phyloP scores from a whole-genome alignment of 495 filamentous ascomycete genomes.

The Aspergillus affinis region DNA sequence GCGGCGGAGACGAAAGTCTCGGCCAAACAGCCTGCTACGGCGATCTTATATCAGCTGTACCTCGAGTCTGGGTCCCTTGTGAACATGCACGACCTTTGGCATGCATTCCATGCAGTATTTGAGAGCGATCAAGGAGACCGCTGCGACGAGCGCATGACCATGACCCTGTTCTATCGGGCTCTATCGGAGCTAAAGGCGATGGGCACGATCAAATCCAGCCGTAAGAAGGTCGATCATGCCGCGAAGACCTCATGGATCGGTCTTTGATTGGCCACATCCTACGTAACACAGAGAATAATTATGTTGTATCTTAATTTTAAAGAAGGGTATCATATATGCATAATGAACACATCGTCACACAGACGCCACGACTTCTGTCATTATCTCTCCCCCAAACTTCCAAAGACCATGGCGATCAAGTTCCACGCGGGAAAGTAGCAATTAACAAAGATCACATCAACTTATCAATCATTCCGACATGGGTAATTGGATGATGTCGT shows the following conservation, averaged over 20 bases:
- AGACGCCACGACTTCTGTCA: neutral
- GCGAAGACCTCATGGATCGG: constrained; percentile 77
- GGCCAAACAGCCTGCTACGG: constrained; percentile 69
- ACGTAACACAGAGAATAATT: constrained; percentile 8
- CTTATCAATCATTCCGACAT: constrained; percentile 20
- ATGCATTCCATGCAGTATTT: constrained; percentile 77
- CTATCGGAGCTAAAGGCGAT: constrained; percentile 81
- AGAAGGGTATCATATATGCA: constrained; percentile 18
- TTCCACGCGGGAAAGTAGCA: neutral
- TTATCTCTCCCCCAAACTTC: neutral
- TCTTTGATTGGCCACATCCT: constrained; percentile 36
- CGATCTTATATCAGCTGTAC: constrained; percentile 88
- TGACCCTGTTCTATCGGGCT: constrained; percentile 76
- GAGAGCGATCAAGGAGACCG: constrained; percentile 59
- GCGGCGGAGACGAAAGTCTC: constrained; percentile 38
- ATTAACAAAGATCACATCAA: neutral
- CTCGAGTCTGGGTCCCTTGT: constrained; percentile 84
- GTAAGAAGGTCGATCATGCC: constrained; percentile 88
- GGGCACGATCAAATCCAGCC: constrained; percentile 84
- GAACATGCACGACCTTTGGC: constrained; percentile 88
- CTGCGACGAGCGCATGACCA: constrained; percentile 48
- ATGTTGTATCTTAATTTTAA: constrained; percentile 1
- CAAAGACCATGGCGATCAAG: neutral
- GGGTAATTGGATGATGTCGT: constrained; percentile 51
- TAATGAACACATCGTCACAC: neutral